These are phyloP conservation scores for Trifolium subterraneum DNA, from an alignment of 306 rosid genomes.

Conservation along the genomic window DNA sequence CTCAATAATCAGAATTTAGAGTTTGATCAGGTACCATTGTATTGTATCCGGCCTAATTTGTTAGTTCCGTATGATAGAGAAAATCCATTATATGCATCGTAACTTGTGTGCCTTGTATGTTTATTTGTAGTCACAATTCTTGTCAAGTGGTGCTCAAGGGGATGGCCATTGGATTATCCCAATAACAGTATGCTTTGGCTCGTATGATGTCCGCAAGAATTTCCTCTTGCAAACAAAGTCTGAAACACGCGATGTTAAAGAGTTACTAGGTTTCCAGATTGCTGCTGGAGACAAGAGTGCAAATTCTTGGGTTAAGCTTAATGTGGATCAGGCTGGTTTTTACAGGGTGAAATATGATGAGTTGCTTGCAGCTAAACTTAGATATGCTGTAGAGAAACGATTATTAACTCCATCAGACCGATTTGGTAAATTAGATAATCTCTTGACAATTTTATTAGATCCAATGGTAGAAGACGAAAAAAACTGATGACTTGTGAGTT, in stretches of 20 bases:
- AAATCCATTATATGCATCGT: constrained; percentile 28
- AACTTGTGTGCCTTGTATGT: constrained; percentile 25
- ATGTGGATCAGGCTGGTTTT: constrained; percentile 94
- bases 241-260: constrained; percentile 60
- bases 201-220: constrained; percentile 67
- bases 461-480: constrained; percentile 26
- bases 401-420: constrained; percentile 79
- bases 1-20: constrained; percentile 67
- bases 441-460: not conserved
- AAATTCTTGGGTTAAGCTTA: constrained; percentile 76
- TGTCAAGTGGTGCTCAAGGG: constrained; percentile 79
- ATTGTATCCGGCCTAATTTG: constrained; percentile 36
- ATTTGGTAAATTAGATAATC: constrained; percentile 65
- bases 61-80: constrained; percentile 26
- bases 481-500: constrained; percentile 26
- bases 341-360: constrained; percentile 94
- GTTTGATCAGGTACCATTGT: constrained; percentile 76
- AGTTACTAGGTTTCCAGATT: constrained; percentile 45
- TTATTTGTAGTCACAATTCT: constrained; percentile 75
- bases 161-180: constrained; percentile 93
- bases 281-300: constrained; percentile 38
- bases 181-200: constrained; percentile 71
- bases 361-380: constrained; percentile 69
- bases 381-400: constrained; percentile 74
- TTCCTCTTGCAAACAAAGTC: constrained; percentile 72